These are phyloP conservation scores for Kodamaea nitidulidarum DNA, from an alignment of 805 yeast genomes.

Conservation along the genomic window DNA sequence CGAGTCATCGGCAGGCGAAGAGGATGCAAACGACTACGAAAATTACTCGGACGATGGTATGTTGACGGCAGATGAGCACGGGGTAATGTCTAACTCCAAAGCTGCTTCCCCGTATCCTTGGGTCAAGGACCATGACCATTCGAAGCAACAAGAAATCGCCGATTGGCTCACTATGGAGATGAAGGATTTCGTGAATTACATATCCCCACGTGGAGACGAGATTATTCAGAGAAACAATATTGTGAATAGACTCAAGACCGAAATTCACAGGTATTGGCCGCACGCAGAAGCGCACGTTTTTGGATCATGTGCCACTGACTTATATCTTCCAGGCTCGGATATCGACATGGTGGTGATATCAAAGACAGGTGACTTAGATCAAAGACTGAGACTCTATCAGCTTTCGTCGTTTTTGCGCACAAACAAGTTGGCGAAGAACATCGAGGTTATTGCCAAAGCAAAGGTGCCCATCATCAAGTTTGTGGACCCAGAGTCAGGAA, in stretches of 20 bases:
- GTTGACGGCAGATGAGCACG: slow-evolving; percentile 16
- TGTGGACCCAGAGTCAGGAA: slow-evolving; percentile 63
- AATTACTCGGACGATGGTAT: slow-evolving; percentile 13
- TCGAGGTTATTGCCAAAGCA: slow-evolving; percentile 85
- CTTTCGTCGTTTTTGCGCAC: slow-evolving; percentile 66
- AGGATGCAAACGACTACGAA: slow-evolving; percentile 34
- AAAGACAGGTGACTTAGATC: slow-evolving; percentile 52
- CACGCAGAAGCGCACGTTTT: slow-evolving; percentile 78
- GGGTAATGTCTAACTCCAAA: slow-evolving; percentile 11
- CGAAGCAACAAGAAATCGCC: slow-evolving; percentile 69
- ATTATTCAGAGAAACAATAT: slow-evolving; percentile 62
- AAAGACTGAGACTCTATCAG: slow-evolving; percentile 63
- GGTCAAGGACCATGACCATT: slow-evolving; percentile 75
- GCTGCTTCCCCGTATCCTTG: slow-evolving; percentile 56
- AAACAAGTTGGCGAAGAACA: slow-evolving; percentile 58
- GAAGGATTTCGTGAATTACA: slow-evolving; percentile 75
- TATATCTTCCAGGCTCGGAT: slow-evolving; percentile 92
- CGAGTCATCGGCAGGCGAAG: slow-evolving; percentile 39
- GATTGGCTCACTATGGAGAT: slow-evolving; percentile 88
- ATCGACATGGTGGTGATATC: slow-evolving; percentile 88
- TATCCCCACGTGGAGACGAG: slow-evolving; percentile 79
- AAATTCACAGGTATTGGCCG: slow-evolving; percentile 62
- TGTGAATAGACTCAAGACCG: slow-evolving; percentile 53
- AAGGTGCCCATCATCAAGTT: slow-evolving; percentile 93
- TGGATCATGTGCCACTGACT: slow-evolving; percentile 92